Evolutionary conservation across 345 rosid genomes (phyloP).

Genomic region (Noccaea caerulescens): DNA sequence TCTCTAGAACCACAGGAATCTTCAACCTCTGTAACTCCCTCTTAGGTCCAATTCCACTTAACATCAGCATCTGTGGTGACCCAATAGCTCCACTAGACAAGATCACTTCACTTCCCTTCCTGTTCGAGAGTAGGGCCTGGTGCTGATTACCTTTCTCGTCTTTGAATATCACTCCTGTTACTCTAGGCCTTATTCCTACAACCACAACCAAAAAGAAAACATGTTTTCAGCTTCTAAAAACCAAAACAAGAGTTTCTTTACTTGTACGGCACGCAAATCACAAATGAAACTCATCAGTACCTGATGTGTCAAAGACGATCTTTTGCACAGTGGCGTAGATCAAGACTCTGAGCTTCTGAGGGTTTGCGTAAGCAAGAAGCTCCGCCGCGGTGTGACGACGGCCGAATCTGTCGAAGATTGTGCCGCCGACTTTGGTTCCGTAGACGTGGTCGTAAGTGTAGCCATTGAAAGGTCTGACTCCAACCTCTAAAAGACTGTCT

Average conservation of each 20-base stretch:
- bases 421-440: slow-evolving; percentile 97
- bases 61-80: slow-evolving; percentile 82
- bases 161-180: slow-evolving; percentile 75
- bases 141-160: slow-evolving; percentile 84
- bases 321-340: slow-evolving; percentile 80
- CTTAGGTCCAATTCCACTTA: slow-evolving; percentile 92
- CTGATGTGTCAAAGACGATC: slow-evolving; percentile 68
- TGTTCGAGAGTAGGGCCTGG: slow-evolving; percentile 59
- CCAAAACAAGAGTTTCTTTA: slow-evolving; percentile 12
- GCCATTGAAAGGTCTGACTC: slow-evolving; percentile 89
- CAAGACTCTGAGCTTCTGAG: slow-evolving; percentile 68
- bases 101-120: slow-evolving; percentile 70
- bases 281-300: slow-evolving; percentile 33
- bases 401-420: slow-evolving; percentile 83
- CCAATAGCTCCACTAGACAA: slow-evolving; percentile 90
- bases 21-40: slow-evolving; percentile 62
- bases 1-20: slow-evolving; percentile 65
- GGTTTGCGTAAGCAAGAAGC: slow-evolving; percentile 79
- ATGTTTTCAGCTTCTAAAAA: not conserved
- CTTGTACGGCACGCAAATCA: not conserved
- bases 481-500: slow-evolving; percentile 81
- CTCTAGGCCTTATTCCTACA: slow-evolving; percentile 68
- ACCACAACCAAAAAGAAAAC: not conserved
- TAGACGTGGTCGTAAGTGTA: slow-evolving; percentile 83
- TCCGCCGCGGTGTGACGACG: slow-evolving; percentile 95